phyloP scores from a whole-genome alignment of 345 rosid genomes.

The Barbarea vulgaris region DNA sequence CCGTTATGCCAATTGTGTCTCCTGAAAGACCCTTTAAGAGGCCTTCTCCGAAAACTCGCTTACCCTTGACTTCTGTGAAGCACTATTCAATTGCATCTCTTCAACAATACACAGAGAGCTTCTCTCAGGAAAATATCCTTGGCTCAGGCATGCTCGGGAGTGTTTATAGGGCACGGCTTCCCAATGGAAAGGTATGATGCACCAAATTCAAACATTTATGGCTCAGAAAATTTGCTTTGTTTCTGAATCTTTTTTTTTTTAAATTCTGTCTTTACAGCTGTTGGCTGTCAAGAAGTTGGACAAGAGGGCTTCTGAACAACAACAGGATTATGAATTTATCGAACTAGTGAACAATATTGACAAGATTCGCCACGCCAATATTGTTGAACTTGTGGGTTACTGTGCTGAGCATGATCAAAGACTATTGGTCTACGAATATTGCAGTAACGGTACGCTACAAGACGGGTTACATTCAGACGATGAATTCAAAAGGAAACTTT shows the following conservation, averaged over 20 bases:
- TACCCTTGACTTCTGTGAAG: constrained; percentile 60
- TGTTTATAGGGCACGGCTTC: constrained; percentile 89
- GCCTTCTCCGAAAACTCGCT: constrained; percentile 51
- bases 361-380: constrained; percentile 77
- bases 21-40: constrained; percentile 50
- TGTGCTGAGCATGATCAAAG: constrained; percentile 95
- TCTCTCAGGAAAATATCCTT: constrained; percentile 85
- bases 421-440: constrained; percentile 87
- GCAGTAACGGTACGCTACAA: constrained; percentile 81
- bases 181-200: constrained; percentile 70
- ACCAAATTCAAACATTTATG: neutral
- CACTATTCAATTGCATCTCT: constrained; percentile 88
- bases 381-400: constrained; percentile 89
- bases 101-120: constrained; percentile 95
- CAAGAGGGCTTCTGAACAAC: constrained; percentile 65
- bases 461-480: constrained; percentile 85
- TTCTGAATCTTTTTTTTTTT: constrained; percentile 19
- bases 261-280: constrained; percentile 56
- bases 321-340: constrained; percentile 74
- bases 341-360: constrained; percentile 80
- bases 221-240: neutral
- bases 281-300: constrained; percentile 93
- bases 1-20: constrained; percentile 53
- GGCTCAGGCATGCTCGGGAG: constrained; percentile 95
- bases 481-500: constrained; percentile 61